Conservation (phyloP, 1,139 yeast species). For the Kurtzmaniella natalensis region DNA sequence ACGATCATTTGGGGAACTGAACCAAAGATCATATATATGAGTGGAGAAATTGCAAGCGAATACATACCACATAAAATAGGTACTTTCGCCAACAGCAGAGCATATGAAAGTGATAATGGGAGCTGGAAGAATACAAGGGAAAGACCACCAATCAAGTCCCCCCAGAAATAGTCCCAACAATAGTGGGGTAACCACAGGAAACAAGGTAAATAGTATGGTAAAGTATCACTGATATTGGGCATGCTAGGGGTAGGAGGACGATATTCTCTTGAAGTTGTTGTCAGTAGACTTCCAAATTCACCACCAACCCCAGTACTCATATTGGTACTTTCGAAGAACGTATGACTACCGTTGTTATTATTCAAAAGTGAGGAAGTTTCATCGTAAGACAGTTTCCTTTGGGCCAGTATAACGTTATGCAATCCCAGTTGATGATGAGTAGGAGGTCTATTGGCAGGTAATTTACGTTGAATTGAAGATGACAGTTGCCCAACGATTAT, state of each 20-base stretch:
- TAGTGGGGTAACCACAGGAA: conserved; percentile 76
- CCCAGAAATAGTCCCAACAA: conserved; percentile 45
- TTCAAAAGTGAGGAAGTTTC: neutral
- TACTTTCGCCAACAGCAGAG: conserved; percentile 85
- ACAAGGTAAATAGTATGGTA: conserved; percentile 79
- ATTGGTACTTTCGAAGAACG: conserved; percentile 1
- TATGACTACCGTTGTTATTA: too few species aligned
- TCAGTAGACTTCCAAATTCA: neutral
- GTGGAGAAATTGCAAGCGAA: conserved; percentile 79
- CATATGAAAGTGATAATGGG: conserved; percentile 84
- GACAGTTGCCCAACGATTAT: conserved; percentile 1
- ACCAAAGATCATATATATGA: conserved; percentile 78
- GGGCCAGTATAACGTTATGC: neutral
- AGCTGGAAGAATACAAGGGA: conserved; percentile 89
- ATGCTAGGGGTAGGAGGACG: neutral
- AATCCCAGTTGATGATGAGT: neutral
- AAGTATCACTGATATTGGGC: neutral
- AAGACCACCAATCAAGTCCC: conserved; percentile 82
- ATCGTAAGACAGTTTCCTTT: neutral
- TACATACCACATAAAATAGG: conserved; percentile 84
- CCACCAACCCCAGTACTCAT: too few species aligned
- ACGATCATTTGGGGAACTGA: conserved; percentile 96
- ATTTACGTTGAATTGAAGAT: neutral
- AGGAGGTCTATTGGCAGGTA: neutral
- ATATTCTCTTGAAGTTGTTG: neutral